Percentiles rank a stretch among this genome's conserved stretches.
Conservation (phyloP, 108 stramenopile species). For the Cyclotella choctawhatcheeana region DNA sequence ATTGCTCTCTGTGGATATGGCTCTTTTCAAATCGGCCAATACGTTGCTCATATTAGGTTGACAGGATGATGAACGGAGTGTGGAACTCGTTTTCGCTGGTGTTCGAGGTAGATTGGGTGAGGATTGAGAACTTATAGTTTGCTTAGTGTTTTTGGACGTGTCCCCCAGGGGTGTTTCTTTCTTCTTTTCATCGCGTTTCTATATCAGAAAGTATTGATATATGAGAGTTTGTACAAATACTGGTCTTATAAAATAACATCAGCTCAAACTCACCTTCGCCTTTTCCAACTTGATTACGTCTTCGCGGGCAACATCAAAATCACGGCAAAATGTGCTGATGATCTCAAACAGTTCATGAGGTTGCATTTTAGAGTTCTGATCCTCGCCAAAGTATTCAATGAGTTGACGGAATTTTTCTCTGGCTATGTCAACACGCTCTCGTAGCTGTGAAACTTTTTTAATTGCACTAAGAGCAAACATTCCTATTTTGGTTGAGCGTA, state of each 20-base stretch:
- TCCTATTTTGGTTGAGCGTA: conserved; percentile 77
- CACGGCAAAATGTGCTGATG: conserved; percentile 73
- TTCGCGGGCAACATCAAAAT: conserved; percentile 80
- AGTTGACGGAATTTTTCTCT: conserved; percentile 64
- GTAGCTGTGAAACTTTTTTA: conserved; percentile 82
- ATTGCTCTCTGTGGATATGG: no score
- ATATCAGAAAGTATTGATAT: not conserved
- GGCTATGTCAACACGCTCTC: conserved; percentile 82
- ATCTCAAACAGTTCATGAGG: conserved; percentile 88
- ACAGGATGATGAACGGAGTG: conserved; percentile 31
- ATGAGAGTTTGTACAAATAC: conserved; percentile 1
- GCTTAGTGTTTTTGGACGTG: conserved; percentile 15
- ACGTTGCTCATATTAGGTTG: conserved; percentile 41
- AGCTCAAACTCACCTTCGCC: conserved; percentile 56
- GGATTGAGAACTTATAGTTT: conserved; percentile 1
- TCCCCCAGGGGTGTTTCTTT: not conserved
- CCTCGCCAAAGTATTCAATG: conserved; percentile 84
- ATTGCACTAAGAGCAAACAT: conserved; percentile 86
- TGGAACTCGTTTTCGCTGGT: conserved; percentile 12
- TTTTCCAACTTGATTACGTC: conserved; percentile 71
- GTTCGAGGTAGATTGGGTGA: not conserved
- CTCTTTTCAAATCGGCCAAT: conserved; percentile 30
- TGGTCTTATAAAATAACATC: not conserved
- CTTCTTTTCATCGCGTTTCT: conserved; percentile 43
- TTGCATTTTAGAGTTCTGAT: conserved; percentile 64